Conservation (phyloP, 1,284 basidiomycete species). For the Mycosarcoma maydis region DNA sequence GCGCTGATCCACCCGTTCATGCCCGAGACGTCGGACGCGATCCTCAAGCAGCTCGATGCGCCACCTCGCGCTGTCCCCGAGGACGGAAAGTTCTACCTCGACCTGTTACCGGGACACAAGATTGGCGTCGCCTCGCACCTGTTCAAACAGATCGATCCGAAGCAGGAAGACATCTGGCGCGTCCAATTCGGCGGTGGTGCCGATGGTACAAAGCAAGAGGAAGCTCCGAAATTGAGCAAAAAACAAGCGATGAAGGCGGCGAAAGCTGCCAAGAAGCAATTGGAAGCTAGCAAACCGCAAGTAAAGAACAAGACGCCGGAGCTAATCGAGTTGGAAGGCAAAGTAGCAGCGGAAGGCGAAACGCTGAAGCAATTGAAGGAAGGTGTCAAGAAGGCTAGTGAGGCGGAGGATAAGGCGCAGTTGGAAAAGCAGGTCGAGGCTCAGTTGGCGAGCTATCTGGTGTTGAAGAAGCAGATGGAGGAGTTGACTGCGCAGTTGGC, state of each 20-base stretch:
- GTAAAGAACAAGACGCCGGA: slow-evolving; percentile 61
- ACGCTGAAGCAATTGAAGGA: slow-evolving; percentile 54
- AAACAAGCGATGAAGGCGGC: slow-evolving; percentile 62
- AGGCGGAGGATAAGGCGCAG: slow-evolving; percentile 51
- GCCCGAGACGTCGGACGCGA: slow-evolving; percentile 85
- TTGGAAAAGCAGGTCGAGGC: slow-evolving; percentile 30
- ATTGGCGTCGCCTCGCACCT: slow-evolving; percentile 88
- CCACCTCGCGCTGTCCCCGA: slow-evolving; percentile 77
- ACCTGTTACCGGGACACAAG: slow-evolving; percentile 85
- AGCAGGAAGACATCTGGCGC: slow-evolving; percentile 85
- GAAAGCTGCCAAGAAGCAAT: slow-evolving; percentile 60
- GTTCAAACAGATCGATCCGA: slow-evolving; percentile 93
- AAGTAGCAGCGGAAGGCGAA: slow-evolving; percentile 55
- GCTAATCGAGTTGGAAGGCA: slow-evolving; percentile 44
- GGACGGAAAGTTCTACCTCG: slow-evolving; percentile 71
- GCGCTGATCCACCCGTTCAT: slow-evolving; percentile 93
- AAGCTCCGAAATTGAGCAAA: slow-evolving; percentile 61
- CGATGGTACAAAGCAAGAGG: slow-evolving; percentile 26
- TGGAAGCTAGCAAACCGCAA: slow-evolving; percentile 40
- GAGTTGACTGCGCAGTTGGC: slow-evolving; percentile 32
- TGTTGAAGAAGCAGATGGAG: slow-evolving; percentile 40
- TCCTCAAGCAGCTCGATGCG: slow-evolving; percentile 88
- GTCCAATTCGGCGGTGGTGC: slow-evolving; percentile 79
- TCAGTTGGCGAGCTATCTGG: slow-evolving; percentile 23
- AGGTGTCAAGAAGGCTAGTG: slow-evolving; percentile 32